A percentile compares a stretch with the other conserved stretches of the same genome.
Evolutionary conservation across 1,284 basidiomycete species (phyloP).

Genomic region (Malassezia equina): DNA sequence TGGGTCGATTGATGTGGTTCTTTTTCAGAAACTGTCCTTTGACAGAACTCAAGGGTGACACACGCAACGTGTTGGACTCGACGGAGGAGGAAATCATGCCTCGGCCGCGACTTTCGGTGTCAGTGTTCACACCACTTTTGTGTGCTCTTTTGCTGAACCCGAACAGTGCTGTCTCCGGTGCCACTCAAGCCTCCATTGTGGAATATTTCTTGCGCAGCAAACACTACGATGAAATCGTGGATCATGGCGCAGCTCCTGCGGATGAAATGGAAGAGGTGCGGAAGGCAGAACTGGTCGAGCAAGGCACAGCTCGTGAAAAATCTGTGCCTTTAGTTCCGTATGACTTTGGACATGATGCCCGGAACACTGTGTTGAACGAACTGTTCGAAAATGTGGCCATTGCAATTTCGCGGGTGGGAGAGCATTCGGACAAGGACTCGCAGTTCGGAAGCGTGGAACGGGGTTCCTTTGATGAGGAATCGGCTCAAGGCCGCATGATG

Average conservation of each 20-base stretch:
- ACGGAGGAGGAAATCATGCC: constrained; percentile 29
- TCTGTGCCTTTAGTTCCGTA: constrained; percentile 36
- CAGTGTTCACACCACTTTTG: constrained; percentile 80
- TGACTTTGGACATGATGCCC: constrained; percentile 27
- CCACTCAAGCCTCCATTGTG: constrained; percentile 67
- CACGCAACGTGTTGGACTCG: constrained; percentile 20
- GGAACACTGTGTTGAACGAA: constrained; percentile 31
- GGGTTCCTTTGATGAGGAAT: constrained; percentile 54
- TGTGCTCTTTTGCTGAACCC: constrained; percentile 75
- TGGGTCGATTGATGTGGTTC: constrained; percentile 83
- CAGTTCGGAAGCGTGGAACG: background rate
- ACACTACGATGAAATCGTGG: constrained; percentile 31
- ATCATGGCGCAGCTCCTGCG: constrained; percentile 18
- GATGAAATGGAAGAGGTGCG: constrained; percentile 10
- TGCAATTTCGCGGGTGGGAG: constrained; percentile 26
- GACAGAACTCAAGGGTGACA: constrained; percentile 20
- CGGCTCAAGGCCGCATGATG: constrained; percentile 72
- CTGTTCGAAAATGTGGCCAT: constrained; percentile 43
- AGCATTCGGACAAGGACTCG: constrained; percentile 14
- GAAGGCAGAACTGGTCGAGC: constrained; percentile 18
- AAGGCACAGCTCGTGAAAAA: constrained; percentile 40
- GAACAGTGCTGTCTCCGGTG: constrained; percentile 63
- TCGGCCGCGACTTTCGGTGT: constrained; percentile 60
- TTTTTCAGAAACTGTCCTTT: constrained; percentile 63
- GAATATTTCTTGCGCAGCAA: constrained; percentile 58